These are phyloP conservation scores for Nigrospora oryzae DNA, from an alignment of 2,329 filamentous ascomycete species.

Conservation along the genomic window DNA sequence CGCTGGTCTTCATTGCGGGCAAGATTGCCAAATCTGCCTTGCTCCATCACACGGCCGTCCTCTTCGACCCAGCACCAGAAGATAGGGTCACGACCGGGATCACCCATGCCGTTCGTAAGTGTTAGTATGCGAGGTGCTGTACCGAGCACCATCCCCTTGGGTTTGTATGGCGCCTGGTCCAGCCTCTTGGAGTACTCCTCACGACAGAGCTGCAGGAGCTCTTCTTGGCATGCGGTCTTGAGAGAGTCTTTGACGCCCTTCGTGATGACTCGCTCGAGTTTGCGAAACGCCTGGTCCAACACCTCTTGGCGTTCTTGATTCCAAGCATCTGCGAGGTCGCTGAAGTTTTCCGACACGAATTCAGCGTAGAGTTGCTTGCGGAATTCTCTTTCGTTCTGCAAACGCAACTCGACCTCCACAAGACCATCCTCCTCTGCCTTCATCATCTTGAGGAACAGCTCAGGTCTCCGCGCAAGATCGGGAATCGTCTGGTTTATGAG, in stretches of 20 bases:
- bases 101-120: conserved; percentile 76
- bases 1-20: conserved; percentile 59
- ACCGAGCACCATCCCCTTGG: conserved; percentile 83
- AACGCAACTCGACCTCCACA: conserved; percentile 72
- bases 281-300: conserved; percentile 70
- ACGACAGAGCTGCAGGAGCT: conserved; percentile 78
- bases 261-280: conserved; percentile 74
- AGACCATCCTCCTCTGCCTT: conserved; percentile 92
- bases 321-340: conserved; percentile 91
- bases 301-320: conserved; percentile 81
- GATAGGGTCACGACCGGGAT: conserved; percentile 65
- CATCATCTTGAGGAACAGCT: conserved; percentile 93
- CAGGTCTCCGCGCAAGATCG: conserved; percentile 74
- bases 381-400: conserved; percentile 71
- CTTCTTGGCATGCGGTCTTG: conserved; percentile 87
- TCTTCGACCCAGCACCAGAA: conserved; percentile 93
- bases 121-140: conserved; percentile 82
- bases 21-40: conserved; percentile 79
- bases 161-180: conserved; percentile 93
- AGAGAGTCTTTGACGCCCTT: conserved; percentile 93
- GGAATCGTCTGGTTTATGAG: conserved; percentile 79
- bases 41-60: conserved; percentile 79
- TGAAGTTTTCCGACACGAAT: conserved; percentile 92
- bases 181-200: conserved; percentile 84
- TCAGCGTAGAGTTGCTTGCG: conserved; percentile 68